Evolutionary conservation across 2,329 filamentous ascomycete genomes (phyloP), one percentile per base, ranked within the genome.

Genomic region (Paecilomyces dactylethromorphus): DNA sequence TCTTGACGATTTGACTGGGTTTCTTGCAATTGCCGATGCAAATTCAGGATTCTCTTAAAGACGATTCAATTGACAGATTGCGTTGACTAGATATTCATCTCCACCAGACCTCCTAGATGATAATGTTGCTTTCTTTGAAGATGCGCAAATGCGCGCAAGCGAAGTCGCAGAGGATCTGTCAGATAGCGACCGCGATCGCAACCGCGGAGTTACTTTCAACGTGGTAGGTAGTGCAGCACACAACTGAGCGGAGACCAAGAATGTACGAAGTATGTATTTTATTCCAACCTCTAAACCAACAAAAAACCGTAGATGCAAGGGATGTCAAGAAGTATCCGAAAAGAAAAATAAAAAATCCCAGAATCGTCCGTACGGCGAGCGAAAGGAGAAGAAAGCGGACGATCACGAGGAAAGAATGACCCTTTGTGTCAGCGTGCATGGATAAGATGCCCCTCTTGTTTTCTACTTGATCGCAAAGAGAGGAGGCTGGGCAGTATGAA

Each of bases 1-100:
- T 80, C 58, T 71, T 77, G 72, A 18, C 62, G 56, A 55, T n/a
- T 58, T 45, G 8, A 54, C 45, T 7, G 18, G n/a, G 12, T 35
- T 45, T 62, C 52, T 54, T 60, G 24, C 26, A 29, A 26, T 54
- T 29, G 50, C 53, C 22, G 22, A 53, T 58, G 35, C 8, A 21
- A 32, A 56, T 58, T 59, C 56, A 59, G 59, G 15, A 3, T 21
- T 45, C 39, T 39, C n/a, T 45, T 18, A 1, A 7, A 18, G n/a
- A 45, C 15, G 39, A 45, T 45, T 5, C 2, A 15, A 45, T 18
- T 7, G n/a, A 8, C 3, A 29, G 26, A 29, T 45, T 39, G n/a
- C 39, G 39, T 33, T 33, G 32, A 18, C 39, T 45, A 45, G 39
- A 45, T 45, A 45, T 21, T 45, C 39, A 45, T 45, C 39, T 8